Evolutionary conservation across 176 grass and related monocot genomes (phyloP), one percentile per base, ranked within the genome.

Genomic region (Oryza australiensis): DNA sequence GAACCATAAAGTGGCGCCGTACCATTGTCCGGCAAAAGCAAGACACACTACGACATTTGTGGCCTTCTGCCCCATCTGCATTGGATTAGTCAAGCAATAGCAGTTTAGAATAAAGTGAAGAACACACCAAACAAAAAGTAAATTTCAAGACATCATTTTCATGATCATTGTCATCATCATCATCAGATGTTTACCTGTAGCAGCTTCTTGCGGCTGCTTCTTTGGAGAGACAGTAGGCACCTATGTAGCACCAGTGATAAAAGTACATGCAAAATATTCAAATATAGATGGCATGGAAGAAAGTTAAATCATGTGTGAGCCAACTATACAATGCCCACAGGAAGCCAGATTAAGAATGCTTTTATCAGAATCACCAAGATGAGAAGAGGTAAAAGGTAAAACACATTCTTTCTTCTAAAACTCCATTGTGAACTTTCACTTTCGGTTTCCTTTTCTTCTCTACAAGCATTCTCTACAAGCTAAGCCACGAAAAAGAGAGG

Each of bases 371-470:
- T 48, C 20, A 75, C 23, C 66, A 82, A 82, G 78, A 64, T 12
- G 32, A 18, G 22, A 74, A 57, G 18, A 55, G 51, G 23, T 29
- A 74, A 66, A 63, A 70, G 2, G 20, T 23, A 60, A 86, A 70
- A 76, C 75, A 79, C 79, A 74, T 64, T 11, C 38, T 86, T 86
- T 83, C 70, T 33, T 35, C 49, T 87, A 74, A 76, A 79, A 80
- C 80, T 79, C 80, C 74, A 63, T 79, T 90, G 68, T 75, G 63
- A 90, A 71, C 88, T 83, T 74, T 62, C 62, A 83, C 62, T 90
- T 86, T 90, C 67, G 7, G 74, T 90, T 90, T 87, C 79, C 12
- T 73, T 78, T 68, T 68, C 66, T 12, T 73, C 81, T 91, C 79
- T 85, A 87, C 85, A 91, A 63, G 66, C 64, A 88, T 79, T 78